These are phyloP conservation scores for Phaeosphaeria sp. DNA, from an alignment of 2,329 filamentous ascomycete genomes.

Conservation along the genomic window DNA sequence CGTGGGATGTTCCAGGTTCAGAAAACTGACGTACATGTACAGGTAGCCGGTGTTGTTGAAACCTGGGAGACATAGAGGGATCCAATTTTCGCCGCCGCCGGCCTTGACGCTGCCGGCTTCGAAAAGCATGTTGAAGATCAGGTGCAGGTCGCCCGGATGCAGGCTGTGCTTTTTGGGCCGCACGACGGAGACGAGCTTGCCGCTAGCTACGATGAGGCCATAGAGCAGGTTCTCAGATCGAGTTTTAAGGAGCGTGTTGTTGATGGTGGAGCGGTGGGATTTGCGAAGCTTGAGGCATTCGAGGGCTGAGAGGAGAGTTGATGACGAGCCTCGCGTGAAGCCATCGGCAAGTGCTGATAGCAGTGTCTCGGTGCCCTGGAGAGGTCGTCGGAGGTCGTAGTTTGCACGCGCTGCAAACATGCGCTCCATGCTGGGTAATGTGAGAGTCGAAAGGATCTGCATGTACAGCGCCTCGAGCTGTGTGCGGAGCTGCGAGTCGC, in stretches of 20 bases:
- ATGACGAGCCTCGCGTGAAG: slow-evolving; percentile 91
- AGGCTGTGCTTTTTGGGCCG: slow-evolving; percentile 93
- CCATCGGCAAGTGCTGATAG: slow-evolving; percentile 92
- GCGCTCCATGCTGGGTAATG: slow-evolving; percentile 81
- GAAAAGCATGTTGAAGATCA: slow-evolving; percentile 99
- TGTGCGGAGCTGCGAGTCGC: slow-evolving; percentile 81
- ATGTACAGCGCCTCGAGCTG: slow-evolving; percentile 96
- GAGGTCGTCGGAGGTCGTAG: slow-evolving; percentile 87
- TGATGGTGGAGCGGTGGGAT: slow-evolving; percentile 83
- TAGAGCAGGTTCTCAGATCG: slow-evolving; percentile 84
- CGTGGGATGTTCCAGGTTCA: slow-evolving; percentile 65
- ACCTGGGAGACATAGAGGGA: slow-evolving; percentile 90
- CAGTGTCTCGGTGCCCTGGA: slow-evolving; percentile 89
- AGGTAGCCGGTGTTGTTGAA: slow-evolving; percentile 97
- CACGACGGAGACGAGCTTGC: slow-evolving; percentile 91
- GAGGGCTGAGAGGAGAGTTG: slow-evolving; percentile 83
- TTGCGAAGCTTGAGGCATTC: slow-evolving; percentile 95
- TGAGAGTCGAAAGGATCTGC: slow-evolving; percentile 96
- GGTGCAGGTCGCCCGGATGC: slow-evolving; percentile 91
- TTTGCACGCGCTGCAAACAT: slow-evolving; percentile 91
- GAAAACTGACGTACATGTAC: slow-evolving; percentile 99
- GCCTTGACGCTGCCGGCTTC: slow-evolving; percentile 91
- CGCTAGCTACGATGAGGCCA: slow-evolving; percentile 90
- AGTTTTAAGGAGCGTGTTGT: slow-evolving; percentile 82
- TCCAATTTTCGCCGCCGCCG: slow-evolving; percentile 96